Base-by-base conservation (phyloP, 495 filamentous ascomycete species). In the Aspergillus kassunensis region DNA sequence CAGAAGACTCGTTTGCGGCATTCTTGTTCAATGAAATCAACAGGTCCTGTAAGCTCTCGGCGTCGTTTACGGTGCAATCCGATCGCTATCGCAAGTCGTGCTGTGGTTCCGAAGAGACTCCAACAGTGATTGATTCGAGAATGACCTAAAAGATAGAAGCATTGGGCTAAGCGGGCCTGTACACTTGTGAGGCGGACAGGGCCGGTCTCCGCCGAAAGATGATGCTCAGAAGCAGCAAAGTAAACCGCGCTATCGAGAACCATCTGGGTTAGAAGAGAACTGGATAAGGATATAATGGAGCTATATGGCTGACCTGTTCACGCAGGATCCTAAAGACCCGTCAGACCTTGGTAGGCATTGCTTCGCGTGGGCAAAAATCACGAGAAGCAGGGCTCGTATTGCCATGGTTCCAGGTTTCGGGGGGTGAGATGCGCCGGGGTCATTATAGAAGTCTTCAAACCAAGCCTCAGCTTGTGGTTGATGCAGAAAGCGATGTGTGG, bases 1-100 rank as follows among this genome's bases (percentile, higher is more conserved):
- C 76, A 80, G 20, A 81, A 79, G 6, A 72, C 68, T 3, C 77
- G 64, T 42, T 75, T 78, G 6, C 59, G 49, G 18, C 60, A 58
- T 20, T 67, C 64, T 0, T 53, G 53, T 9, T 67, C 64, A 13
- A 67, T 37, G 16, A 56, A 44, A 23, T 59, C 55, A 6, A 55
- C 23, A 3, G 40, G 39, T 0, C 44, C 29, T 21, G 39, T 10
- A 16, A 40, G 39, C n/a, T 63, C 60, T 6, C 59, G 56, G 6
- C 56, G 54, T 9, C 58, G 52, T 23, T 49, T 41, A 6, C 67
- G 54, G 42, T 70, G 63, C 1, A 70, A 39, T 10, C 67, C 67
- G 18, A 70, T 62, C 1, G 67, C 65, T 3, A 63, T 59, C 0
- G 64, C 64, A 6, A 70, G 57, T n/a, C 61, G 65, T 23, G 67